Base-by-base conservation (phyloP, 2,329 filamentous ascomycete species). In the Calonectria honghensis region DNA sequence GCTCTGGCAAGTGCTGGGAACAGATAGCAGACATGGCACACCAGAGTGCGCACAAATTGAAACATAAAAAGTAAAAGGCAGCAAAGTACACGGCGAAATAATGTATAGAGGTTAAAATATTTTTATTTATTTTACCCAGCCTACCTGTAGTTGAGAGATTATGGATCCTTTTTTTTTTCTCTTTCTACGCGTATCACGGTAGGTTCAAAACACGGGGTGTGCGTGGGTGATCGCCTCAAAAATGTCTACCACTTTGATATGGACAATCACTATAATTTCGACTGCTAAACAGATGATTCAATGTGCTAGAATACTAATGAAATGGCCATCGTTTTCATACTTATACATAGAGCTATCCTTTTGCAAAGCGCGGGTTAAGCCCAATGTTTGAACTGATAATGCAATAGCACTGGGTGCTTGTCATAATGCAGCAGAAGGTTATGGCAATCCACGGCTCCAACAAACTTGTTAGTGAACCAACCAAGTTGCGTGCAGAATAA, bases 341-440 rank as follows among this genome's bases (percentile, higher is more conserved):
- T 3, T 59, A 13, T 45, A 2, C 52, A 35, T 13, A 6, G 18
- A 13, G 18, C 9, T n/a, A 6, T 32, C 7, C 27, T 32, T 24
- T 20, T 54, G 27, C n/a, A 20, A 10, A 10, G 29, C 7, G 9
- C 10, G 29, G 27, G 5, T 14, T 16, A 54, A 14, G 20, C 16
- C 29, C 51, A 54, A 54, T 31, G 20, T 11, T 18, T 20, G 27
- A 14, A 39, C 39, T 70, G 65, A 77, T 76, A 75, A 57, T 73
- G 70, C 70, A n/a, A 39, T 13, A 29, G 29, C 16, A 57, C 18
- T 18, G 18, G 52, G 52, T 29, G 29, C 51, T 39, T n/a, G 9
- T n/a, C 20, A 6, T 5, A 6, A 27, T 35, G 31, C 14, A 48
- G 18, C 9, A 24, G 32, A 61, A 61, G 32, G n/a, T 24, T 37